Conservation (phyloP, 495 filamentous ascomycete species). For the Penicillium steckii region DNA sequence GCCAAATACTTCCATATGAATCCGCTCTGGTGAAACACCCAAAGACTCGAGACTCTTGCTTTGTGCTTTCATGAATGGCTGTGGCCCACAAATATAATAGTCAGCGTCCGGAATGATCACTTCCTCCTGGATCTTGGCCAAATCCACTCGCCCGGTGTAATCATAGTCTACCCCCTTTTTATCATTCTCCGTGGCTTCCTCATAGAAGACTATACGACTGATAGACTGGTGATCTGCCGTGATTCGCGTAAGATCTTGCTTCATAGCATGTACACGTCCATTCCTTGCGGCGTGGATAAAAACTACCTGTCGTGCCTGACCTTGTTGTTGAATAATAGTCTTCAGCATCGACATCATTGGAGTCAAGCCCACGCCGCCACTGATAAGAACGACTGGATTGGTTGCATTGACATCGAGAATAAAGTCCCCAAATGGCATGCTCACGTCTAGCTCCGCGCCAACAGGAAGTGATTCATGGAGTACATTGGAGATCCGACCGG, state of each 20-base stretch:
- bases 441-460: conserved; percentile 53
- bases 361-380: conserved; percentile 62
- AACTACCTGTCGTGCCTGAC: conserved; percentile 21
- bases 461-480: conserved; percentile 52
- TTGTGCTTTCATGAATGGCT: conserved; percentile 56
- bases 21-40: conserved; percentile 48
- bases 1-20: conserved; percentile 59
- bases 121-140: conserved; percentile 44
- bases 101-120: conserved; percentile 46
- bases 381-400: conserved; percentile 54
- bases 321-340: conserved; percentile 16
- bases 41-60: conserved; percentile 37
- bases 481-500: conserved; percentile 59
- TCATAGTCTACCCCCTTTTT: conserved; percentile 52
- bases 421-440: conserved; percentile 63
- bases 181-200: conserved; percentile 33
- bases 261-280: conserved; percentile 48
- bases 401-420: conserved; percentile 42
- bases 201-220: conserved; percentile 14
- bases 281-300: conserved; percentile 30
- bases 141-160: conserved; percentile 46
- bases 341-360: conserved; percentile 63
- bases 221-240: conserved; percentile 18
- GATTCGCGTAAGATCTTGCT: conserved; percentile 41
- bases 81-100: conserved; percentile 64